Evolutionary conservation across 2,329 filamentous ascomycete genomes (phyloP), one percentile per base, ranked within the genome.

Genomic region (Fusarium xyrophilum): DNA sequence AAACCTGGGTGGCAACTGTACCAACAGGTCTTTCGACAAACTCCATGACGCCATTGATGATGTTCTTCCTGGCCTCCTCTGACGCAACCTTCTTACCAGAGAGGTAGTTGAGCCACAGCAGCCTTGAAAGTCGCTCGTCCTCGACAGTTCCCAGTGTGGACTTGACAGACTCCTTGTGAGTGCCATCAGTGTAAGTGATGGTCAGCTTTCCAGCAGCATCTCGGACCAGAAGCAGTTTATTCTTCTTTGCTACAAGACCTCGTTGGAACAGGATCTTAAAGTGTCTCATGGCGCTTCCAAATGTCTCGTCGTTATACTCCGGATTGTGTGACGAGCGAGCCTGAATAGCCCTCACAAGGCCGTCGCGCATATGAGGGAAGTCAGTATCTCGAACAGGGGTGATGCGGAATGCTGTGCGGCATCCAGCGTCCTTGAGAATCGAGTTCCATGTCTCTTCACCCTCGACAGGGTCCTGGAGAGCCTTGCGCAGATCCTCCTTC

Each of bases 361-460:
- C 96, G 76, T 99, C 96, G 40, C 95, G 88, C 66, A 99, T 80
- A 78, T 99, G 96, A 69, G 90, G 88, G 79, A 97, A 98, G 79
- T 98, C 94, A 21, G 96, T 99, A 79, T 96, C 93, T 38, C 93
- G 86, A n/a, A 93, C 93, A 0, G 96, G 96, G 5, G 95, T 89
- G 67, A 99, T 91, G 46, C 95, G 87, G 80, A 97, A 89, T 0
- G 90, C 87, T 28, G 89, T 95, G 56, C 93, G 84, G n/a, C 95
- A 87, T 0, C 88, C 85, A 6, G 87, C 84, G 1, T 89, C 82
- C 60, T 83, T 82, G 28, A 98, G 80, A 5, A 97, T 83, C 17
- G 85, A 81, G 43, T 89, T 85, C 93, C 94, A 97, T 35, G 92
- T 86, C 69, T 87, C 83, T 69, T 92, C 90, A 67, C 92, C 89